Evolutionary conservation across 331 rosid genomes (phyloP).

Genomic region (Acacia concinna): DNA sequence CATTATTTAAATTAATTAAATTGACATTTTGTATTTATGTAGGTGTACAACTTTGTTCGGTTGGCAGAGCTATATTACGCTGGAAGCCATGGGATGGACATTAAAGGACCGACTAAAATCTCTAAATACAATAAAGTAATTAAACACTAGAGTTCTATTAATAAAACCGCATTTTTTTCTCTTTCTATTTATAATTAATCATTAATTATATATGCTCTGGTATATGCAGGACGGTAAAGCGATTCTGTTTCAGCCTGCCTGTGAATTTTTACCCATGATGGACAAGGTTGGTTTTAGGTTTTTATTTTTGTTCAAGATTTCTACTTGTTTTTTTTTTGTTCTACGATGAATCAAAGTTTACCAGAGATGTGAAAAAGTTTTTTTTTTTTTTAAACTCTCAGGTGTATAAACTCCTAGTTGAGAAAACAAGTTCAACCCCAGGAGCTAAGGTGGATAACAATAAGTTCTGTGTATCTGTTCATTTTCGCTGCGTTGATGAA

Average conservation of each 20-base stretch:
- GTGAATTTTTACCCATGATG: constrained; percentile 87
- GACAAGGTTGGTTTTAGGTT: constrained; percentile 47
- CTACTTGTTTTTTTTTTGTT: neutral
- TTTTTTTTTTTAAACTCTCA: neutral
- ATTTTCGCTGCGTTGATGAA: constrained; percentile 77
- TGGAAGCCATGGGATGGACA: constrained; percentile 99
- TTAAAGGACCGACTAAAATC: constrained; percentile 82
- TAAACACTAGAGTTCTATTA: neutral
- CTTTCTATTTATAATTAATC: neutral
- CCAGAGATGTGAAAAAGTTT: neutral
- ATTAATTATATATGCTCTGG: neutral
- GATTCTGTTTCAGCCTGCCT: constrained; percentile 84
- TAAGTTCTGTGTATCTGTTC: constrained; percentile 87
- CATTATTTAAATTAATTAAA: neutral
- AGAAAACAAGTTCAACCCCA: constrained; percentile 65
- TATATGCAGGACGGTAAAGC: constrained; percentile 38
- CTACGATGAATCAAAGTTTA: neutral
- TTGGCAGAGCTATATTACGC: constrained; percentile 91
- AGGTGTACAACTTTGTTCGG: constrained; percentile 78
- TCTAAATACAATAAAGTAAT: constrained; percentile 62
- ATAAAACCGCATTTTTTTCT: neutral
- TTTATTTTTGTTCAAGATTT: neutral
- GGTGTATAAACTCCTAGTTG: constrained; percentile 45
- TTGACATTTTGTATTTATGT: neutral
- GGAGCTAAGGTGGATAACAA: constrained; percentile 85